Conservation (phyloP, 352 stramenopile species). For the Phytophthora pini region DNA sequence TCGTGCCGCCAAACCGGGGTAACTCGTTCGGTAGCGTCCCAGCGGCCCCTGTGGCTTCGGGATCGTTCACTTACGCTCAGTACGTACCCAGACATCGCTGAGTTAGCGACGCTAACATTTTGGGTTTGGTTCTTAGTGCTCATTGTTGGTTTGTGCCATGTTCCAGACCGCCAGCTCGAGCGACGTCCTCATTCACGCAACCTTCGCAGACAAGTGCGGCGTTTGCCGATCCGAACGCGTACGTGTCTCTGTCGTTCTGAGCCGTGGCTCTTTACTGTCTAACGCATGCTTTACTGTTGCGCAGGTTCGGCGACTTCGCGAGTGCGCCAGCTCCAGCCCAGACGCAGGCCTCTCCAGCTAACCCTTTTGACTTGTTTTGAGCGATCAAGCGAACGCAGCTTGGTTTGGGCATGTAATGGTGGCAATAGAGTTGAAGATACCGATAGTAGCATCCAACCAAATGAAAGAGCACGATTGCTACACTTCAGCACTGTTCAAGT, state of each 20-base stretch:
- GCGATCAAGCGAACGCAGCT: conserved; percentile 24
- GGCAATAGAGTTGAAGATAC: conserved; percentile 42
- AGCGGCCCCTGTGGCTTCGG: conserved; percentile 25
- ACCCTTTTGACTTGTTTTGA: conserved; percentile 90
- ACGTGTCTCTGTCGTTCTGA: conserved; percentile 22
- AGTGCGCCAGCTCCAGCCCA: conserved; percentile 45
- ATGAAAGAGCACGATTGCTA: background rate
- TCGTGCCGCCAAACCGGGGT: conserved; percentile 16
- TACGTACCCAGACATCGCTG: conserved; percentile 20
- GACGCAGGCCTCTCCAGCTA: conserved; percentile 48
- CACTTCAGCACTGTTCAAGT: background rate
- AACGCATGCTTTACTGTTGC: background rate
- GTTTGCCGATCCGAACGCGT: conserved; percentile 59
- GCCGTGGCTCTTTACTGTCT: conserved; percentile 16
- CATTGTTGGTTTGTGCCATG: conserved; percentile 11
- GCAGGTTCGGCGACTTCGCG: conserved; percentile 64
- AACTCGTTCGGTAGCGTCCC: conserved; percentile 35
- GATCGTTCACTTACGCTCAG: conserved; percentile 49
- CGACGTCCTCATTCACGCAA: conserved; percentile 47
- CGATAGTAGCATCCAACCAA: conserved; percentile 11
- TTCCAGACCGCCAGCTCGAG: conserved; percentile 25
- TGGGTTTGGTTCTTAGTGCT: conserved; percentile 3
- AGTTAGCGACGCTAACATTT: too few species aligned
- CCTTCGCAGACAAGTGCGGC: conserved; percentile 33
- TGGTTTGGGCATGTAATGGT: conserved; percentile 1